Base-by-base conservation (phyloP, 768 basidiomycete species). In the Chalciporus chontae region DNA sequence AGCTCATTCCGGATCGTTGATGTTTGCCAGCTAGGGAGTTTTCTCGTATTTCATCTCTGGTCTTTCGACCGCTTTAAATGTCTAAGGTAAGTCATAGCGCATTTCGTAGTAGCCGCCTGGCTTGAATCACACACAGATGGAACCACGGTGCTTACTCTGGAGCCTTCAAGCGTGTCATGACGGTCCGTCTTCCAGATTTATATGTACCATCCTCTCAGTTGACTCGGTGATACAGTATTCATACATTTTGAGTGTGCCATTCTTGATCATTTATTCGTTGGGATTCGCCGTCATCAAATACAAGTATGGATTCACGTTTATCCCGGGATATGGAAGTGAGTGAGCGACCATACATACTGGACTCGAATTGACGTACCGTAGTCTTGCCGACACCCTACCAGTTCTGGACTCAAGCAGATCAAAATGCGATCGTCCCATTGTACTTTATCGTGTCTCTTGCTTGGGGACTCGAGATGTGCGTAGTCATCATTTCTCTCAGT, bases 161-260 rank as follows among this genome's bases (percentile, higher is more conserved):
- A n/a, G 77, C 85, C 3, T 91, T 91, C 71, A 91, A 89, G 66
- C 80, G 90, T 23, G 61, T 91, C 62, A 91, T 92, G 90, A 91
- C 87, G 32, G 88, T 90, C 52, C 48, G 80, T 65, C n/a, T 18
- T 11, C 11, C 36, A 19, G 24, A 15, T 5, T 24, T 37, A 14
- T 17, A 37, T 45, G 11, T 19, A 4, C 23, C 5, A 6, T 37
- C 23, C 8, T 11, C 21, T 5, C 17, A 14, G 24, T 21, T 45
- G 32, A 43, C 48, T 48, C 23, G 48, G 39, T 10, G 19, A n/a
- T 14, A 6, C 54, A 90, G 87, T 90, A 90, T 64, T 79, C 85
- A 2, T 90, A 90, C 59, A 60, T 89, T 19, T 40, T 80, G 48
- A 77, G 74, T 36, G 61, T 90, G 54, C 89, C 89, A 1, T 59